Percentiles rank a stretch among this genome's conserved stretches.
phyloP scores from a whole-genome alignment of 495 filamentous ascomycete species.

The Mycothermus thermophilus region DNA sequence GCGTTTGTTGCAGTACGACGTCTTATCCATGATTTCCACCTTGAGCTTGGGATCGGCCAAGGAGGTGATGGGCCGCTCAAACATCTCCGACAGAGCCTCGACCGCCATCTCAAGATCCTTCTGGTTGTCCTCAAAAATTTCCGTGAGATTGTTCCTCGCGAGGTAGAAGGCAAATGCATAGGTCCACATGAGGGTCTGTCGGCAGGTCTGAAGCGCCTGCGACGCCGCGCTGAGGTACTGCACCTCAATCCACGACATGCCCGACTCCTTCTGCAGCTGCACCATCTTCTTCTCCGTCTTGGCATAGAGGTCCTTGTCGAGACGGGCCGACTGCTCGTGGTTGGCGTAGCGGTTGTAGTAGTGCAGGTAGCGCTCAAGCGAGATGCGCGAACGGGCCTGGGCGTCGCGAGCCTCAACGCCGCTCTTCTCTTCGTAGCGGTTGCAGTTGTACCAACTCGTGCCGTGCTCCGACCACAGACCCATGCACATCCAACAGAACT shows the following conservation, averaged over 20 bases:
- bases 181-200: conserved; percentile 96
- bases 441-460: conserved; percentile 99
- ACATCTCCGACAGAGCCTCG: conserved; percentile 90
- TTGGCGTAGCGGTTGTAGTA: conserved; percentile 99
- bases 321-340: conserved; percentile 92
- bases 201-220: conserved; percentile 85
- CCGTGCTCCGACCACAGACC: conserved; percentile 96
- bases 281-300: conserved; percentile 99
- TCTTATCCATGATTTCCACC: conserved; percentile 97
- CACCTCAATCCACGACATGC: conserved; percentile 98
- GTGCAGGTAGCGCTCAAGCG: conserved; percentile 84
- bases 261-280: conserved; percentile 77
- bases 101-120: conserved; percentile 96
- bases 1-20: conserved; percentile 84
- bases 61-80: conserved; percentile 83
- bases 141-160: conserved; percentile 83
- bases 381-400: conserved; percentile 79
- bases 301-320: conserved; percentile 87
- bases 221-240: conserved; percentile 90
- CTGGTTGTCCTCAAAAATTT: conserved; percentile 98
- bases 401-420: conserved; percentile 78
- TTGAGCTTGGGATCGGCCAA: conserved; percentile 60
- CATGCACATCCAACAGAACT: conserved; percentile 99
- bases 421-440: conserved; percentile 89
- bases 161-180: conserved; percentile 98